These are phyloP conservation scores for Trichoderma polysporum DNA, from an alignment of 2,329 filamentous ascomycete genomes.

Conservation along the genomic window DNA sequence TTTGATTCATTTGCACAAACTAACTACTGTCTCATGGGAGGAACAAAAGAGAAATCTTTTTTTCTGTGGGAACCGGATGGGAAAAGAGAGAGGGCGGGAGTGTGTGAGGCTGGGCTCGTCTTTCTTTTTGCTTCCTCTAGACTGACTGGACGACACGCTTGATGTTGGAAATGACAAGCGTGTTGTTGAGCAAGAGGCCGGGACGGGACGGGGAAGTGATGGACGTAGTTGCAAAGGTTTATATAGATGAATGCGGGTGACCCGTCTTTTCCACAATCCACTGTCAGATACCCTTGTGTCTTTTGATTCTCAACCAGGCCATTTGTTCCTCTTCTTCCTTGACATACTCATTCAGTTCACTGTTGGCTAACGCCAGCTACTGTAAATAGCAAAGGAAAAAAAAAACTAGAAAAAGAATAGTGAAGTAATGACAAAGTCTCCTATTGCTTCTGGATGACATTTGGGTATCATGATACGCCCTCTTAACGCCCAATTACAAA, in stretches of 20 bases:
- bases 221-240: constrained; percentile 13
- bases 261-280: constrained; percentile 20
- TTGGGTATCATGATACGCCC: constrained; percentile 9
- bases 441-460: neutral
- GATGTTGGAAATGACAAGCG: constrained; percentile 5
- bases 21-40: constrained; percentile 5
- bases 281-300: constrained; percentile 12
- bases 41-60: neutral
- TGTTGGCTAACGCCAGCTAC: neutral
- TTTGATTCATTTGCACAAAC: constrained; percentile 18
- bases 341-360: neutral
- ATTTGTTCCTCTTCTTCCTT: neutral
- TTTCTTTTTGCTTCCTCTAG: neutral
- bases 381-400: neutral
- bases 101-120: neutral
- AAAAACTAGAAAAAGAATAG: neutral
- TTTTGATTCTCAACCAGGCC: neutral
- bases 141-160: neutral
- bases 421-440: neutral
- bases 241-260: constrained; percentile 20
- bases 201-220: neutral
- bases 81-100: neutral
- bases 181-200: neutral
- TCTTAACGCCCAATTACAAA: constrained; percentile 9
- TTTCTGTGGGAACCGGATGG: constrained; percentile 1